Base-by-base conservation (phyloP, 768 basidiomycete genomes). In the Wakefieldia striispora region DNA sequence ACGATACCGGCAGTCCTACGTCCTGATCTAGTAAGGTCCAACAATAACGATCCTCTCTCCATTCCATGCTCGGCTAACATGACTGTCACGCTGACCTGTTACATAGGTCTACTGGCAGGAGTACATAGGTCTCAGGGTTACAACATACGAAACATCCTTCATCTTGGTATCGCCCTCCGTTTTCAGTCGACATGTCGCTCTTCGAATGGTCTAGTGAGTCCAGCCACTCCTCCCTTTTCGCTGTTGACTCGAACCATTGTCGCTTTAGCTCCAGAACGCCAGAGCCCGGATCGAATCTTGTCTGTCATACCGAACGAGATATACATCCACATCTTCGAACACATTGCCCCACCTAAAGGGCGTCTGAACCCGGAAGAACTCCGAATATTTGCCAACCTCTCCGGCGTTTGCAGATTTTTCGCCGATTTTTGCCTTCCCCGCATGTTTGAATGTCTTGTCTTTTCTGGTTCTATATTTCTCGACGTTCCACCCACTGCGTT, bases 371-470 rank as follows among this genome's bases (percentile, higher is more conserved):
- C 43, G 3, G 57, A 70, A n/a, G 9, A 52, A 26, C 17, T 46
- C 12, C 2, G 3, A 4, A 51, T 19, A 14, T 53, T 60, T 29
- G 50, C 53, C 27, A 59, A 52, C 16, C 65, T 79, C 21, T 71
- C 73, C 6, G 61, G 61, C 26, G 73, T 75, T 31, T 79, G 78
- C 51, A 69, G 68, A 13, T 70, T 74, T 50, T 79, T 79, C 44
- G 70, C 65, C 44, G 67, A 68, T 8, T 20, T 69, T 2, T 62
- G 67, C n/a, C 55, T 74, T 11, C 72, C 76, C 0, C 72, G 71
- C 24, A 58, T 76, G 4, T 78, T 74, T 53, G 61, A 69, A 23
- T 57, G 55, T 4, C n/a, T 78, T 14, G 34, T 53, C 4, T 50
- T 60, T 38, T 48, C 40, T 16, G 53, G 62, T 4, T 36, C 51